Evolutionary conservation across 352 stramenopile genomes (phyloP), one percentile per base, ranked within the genome.

Genomic region (Phytophthora pluvialis): DNA sequence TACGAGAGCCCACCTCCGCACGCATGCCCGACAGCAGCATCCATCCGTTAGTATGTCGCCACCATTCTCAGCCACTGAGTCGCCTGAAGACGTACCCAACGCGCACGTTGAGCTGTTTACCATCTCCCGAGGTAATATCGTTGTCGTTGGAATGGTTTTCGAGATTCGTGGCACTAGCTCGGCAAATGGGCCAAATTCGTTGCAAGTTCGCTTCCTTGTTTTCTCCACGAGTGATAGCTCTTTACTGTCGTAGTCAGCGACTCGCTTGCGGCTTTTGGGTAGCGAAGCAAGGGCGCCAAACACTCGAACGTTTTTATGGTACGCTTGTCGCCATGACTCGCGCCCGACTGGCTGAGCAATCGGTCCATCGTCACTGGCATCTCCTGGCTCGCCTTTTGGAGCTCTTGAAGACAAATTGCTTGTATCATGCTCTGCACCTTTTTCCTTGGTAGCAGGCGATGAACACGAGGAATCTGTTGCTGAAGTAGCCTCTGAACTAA

Each of bases 21-120:
- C 26, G 28, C 52, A 60, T 47, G 38, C 6, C 15, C 52, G 52
- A 48, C 52, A 60, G 21, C 52, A 60, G 21, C 52, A 60, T 13
- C 52, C 52, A 42, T 50, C 52, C 1, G 39, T 50, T 18, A 50
- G n/a, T 21, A 60, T 60, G 39, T 60, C 38, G 7, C 52, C 52
- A 8, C 26, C 13, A 21, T 50, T 26, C 9, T 18, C 21, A 11
- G 29, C 8, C 13, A 11, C 42, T 21, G 32, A 33, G 16, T 43
- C 39, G 5, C 13, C 10, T 32, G 9, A 10, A 15, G 2, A 29
- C 7, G 16, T 47, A 35, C 10, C 2, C 10, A 11, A 35, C 10
- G 31, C 31, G 31, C 31, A 5, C 7, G 31, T 35, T 47, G 40
- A 13, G 40, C 16, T 47, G 40, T 16, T 47, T 13, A 29, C 40